Evolutionary conservation across 352 stramenopile species (phyloP).

Genomic region (Globisporangium middletonii): DNA sequence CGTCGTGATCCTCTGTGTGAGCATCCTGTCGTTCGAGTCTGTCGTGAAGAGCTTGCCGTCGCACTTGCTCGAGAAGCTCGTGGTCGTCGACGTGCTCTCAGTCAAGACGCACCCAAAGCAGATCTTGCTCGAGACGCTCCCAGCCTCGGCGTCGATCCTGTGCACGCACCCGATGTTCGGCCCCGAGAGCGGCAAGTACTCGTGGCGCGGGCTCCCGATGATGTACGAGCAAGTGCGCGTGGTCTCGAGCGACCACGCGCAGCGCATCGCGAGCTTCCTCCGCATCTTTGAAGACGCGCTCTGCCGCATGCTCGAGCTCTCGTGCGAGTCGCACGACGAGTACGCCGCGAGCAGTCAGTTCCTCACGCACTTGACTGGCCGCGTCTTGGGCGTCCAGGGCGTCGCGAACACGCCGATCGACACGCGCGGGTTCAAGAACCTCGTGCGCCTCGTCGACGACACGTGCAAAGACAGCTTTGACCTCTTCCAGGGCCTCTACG

Average conservation of each 20-base stretch:
- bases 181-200: slow-evolving; percentile 93
- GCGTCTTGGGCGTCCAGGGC: slow-evolving; percentile 90
- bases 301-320: slow-evolving; percentile 96
- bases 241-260: slow-evolving; percentile 39
- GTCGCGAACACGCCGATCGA: slow-evolving; percentile 91
- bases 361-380: slow-evolving; percentile 96
- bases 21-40: slow-evolving; percentile 73
- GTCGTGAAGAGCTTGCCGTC: slow-evolving; percentile 58
- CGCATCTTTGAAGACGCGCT: slow-evolving; percentile 95
- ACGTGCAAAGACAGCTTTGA: slow-evolving; percentile 98
- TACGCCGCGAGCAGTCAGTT: slow-evolving; percentile 97
- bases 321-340: slow-evolving; percentile 94
- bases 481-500: slow-evolving; percentile 97
- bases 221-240: slow-evolving; percentile 95
- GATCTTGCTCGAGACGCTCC: slow-evolving; percentile 89
- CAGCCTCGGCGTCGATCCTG: slow-evolving; percentile 88
- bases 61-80: slow-evolving; percentile 71
- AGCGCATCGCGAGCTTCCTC: slow-evolving; percentile 88
- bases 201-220: slow-evolving; percentile 93
- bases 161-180: slow-evolving; percentile 99
- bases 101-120: slow-evolving; percentile 97
- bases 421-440: slow-evolving; percentile 95
- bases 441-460: slow-evolving; percentile 95
- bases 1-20: slow-evolving; percentile 91
- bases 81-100: slow-evolving; percentile 96